These are phyloP conservation scores for Colletotrichum lentis DNA, from an alignment of 2,329 filamentous ascomycete genomes.

Conservation along the genomic window DNA sequence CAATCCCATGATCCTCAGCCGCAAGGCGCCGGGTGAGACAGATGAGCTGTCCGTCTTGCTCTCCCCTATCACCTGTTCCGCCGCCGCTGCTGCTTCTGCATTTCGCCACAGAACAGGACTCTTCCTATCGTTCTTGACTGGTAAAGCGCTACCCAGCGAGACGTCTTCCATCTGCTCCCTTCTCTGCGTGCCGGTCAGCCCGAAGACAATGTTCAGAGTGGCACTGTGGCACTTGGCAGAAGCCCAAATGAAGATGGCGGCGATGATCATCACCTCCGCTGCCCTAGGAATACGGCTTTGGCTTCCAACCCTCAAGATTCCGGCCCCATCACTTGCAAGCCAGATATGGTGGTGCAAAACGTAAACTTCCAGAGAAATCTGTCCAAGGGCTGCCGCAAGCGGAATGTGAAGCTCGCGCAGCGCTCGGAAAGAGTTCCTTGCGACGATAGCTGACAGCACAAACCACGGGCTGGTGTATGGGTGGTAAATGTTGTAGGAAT, in stretches of 20 bases:
- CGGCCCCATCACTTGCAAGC: conserved; percentile 63
- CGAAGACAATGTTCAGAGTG: conserved; percentile 12
- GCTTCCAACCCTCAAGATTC: conserved; percentile 50
- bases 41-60: not conserved
- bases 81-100: conserved; percentile 12
- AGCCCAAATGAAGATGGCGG: conserved; percentile 40
- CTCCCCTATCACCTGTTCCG: conserved; percentile 5
- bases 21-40: conserved; percentile 8
- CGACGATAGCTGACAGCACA: conserved; percentile 55
- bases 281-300: conserved; percentile 26
- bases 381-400: conserved; percentile 60
- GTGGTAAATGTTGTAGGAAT: conserved; percentile 34
- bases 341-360: conserved; percentile 66
- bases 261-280: conserved; percentile 40
- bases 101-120: conserved; percentile 28
- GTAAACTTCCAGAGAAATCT: conserved; percentile 62
- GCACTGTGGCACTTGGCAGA: conserved; percentile 29
- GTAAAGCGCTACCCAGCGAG: conserved; percentile 8
- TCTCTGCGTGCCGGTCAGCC: conserved; percentile 16
- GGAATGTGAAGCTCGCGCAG: conserved; percentile 55
- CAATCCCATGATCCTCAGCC: conserved; percentile 22
- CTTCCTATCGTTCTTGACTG: conserved; percentile 29
- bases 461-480: conserved; percentile 36
- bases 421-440: conserved; percentile 56
- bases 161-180: conserved; percentile 13